Evolutionary conservation across 2,329 filamentous ascomycete genomes (phyloP).

Genomic region (Fusarium setosum): DNA sequence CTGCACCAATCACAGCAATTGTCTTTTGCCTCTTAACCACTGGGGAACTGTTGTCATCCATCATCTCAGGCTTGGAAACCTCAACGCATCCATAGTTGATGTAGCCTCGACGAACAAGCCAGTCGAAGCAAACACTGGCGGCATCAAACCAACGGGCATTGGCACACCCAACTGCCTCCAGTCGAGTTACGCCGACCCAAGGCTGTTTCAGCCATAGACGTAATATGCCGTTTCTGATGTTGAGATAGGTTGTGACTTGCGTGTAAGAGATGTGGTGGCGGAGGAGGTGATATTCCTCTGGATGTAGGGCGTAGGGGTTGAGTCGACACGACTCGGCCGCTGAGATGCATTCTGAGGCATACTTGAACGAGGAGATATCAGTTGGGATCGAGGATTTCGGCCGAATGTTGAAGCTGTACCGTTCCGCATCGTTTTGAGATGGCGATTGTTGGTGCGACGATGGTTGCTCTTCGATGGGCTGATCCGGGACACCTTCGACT

Average conservation of each 20-base stretch:
- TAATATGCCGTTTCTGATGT: slow-evolving; percentile 94
- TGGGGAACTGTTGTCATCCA: slow-evolving; percentile 53
- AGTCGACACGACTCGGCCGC: slow-evolving; percentile 91
- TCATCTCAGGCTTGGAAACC: slow-evolving; percentile 59
- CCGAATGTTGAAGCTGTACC: slow-evolving; percentile 66
- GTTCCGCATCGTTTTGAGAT: slow-evolving; percentile 47
- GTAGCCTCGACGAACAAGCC: slow-evolving; percentile 90
- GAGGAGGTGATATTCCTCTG: slow-evolving; percentile 84
- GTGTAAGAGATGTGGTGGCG: slow-evolving; percentile 84
- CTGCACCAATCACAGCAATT: slow-evolving; percentile 89
- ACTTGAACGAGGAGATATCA: slow-evolving; percentile 77
- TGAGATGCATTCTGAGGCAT: slow-evolving; percentile 90
- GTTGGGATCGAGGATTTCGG: slow-evolving; percentile 88
- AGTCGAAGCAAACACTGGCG: slow-evolving; percentile 89
- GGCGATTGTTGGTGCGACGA: slow-evolving; percentile 36
- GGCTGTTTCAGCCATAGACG: slow-evolving; percentile 91
- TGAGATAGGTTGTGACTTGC: slow-evolving; percentile 95
- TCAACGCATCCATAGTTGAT: slow-evolving; percentile 97
- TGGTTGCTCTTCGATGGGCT: slow-evolving; percentile 28
- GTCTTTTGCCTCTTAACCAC: slow-evolving; percentile 69
- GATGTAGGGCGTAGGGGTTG: slow-evolving; percentile 89
- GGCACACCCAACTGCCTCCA: slow-evolving; percentile 91
- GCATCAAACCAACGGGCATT: slow-evolving; percentile 90
- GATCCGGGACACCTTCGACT: slow-evolving; percentile 43
- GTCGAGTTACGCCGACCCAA: slow-evolving; percentile 80